These are phyloP conservation scores for Papiliotrema fonsecae DNA, from an alignment of 1,284 basidiomycete genomes.

Conservation along the genomic window DNA sequence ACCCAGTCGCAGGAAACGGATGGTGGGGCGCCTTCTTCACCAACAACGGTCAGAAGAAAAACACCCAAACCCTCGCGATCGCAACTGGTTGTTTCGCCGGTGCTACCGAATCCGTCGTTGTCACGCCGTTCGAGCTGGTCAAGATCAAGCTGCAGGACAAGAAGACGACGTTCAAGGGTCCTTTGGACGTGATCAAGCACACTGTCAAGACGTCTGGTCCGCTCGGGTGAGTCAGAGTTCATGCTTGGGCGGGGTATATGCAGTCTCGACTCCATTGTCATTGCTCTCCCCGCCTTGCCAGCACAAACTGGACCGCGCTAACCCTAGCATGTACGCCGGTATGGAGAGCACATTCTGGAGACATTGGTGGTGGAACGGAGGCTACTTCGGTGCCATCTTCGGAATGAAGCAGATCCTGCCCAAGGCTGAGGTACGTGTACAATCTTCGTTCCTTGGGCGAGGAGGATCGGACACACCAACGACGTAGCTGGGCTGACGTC, in stretches of 20 bases:
- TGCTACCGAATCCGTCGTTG: conserved; percentile 84
- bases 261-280: too few relatives aligned
- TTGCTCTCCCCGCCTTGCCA: too few relatives aligned
- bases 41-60: conserved; percentile 64
- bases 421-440: conserved; percentile 64
- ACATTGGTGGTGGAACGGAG: conserved; percentile 80
- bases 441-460: neutral
- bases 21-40: conserved; percentile 76
- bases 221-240: conserved; percentile 72
- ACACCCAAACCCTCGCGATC: conserved; percentile 80
- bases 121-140: conserved; percentile 92
- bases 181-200: conserved; percentile 81
- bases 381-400: conserved; percentile 88
- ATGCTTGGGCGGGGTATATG: too few relatives aligned
- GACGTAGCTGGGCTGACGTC: conserved; percentile 1
- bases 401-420: conserved; percentile 74
- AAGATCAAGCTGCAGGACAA: conserved; percentile 95
- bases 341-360: conserved; percentile 97
- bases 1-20: conserved; percentile 41
- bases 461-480: too few relatives aligned
- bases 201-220: conserved; percentile 71
- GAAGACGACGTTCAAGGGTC: conserved; percentile 77
- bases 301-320: neutral
- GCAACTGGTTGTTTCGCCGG: conserved; percentile 90
- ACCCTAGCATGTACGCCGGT: conserved; percentile 55